These are phyloP conservation scores for Candida coquimbonensis DNA, from an alignment of 805 yeast genomes.

Conservation along the genomic window DNA sequence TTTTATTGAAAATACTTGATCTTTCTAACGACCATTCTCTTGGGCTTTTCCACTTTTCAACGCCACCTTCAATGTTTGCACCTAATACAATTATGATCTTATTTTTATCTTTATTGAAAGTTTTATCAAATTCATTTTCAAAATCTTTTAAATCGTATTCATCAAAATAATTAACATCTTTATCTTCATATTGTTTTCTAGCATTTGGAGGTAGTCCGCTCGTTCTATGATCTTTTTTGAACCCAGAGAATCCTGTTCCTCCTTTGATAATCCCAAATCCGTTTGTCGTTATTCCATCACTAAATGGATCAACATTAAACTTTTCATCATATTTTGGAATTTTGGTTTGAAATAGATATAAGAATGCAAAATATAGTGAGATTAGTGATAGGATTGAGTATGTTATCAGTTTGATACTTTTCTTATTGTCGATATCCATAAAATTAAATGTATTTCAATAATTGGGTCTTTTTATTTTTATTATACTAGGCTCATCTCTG, in stretches of 20 bases:
- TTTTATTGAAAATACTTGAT: slow-evolving; percentile 40
- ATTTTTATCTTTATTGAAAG: slow-evolving; percentile 17
- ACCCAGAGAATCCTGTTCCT: slow-evolving; percentile 21
- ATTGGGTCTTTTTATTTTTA: neutral
- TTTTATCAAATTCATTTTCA: neutral
- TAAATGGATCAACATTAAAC: neutral
- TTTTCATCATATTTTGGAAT: no score
- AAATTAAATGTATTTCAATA: neutral
- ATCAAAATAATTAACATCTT: slow-evolving; percentile 9
- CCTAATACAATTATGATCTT: slow-evolving; percentile 31
- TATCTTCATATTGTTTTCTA: slow-evolving; percentile 8
- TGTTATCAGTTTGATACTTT: neutral
- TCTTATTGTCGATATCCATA: neutral
- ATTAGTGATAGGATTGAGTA: neutral
- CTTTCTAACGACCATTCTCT: slow-evolving; percentile 42
- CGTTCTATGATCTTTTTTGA: slow-evolving; percentile 13
- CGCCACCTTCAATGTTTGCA: slow-evolving; percentile 36
- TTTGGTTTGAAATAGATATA: no score
- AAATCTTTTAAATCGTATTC: slow-evolving; percentile 10
- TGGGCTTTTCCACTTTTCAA: slow-evolving; percentile 31
- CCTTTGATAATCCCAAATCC: slow-evolving; percentile 23
- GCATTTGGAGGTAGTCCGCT: slow-evolving; percentile 23
- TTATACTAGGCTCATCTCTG: no score
- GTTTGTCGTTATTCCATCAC: slow-evolving; percentile 16
- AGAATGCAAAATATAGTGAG: no score